Base-by-base conservation (phyloP, 306 rosid species). In the Bauhinia variegata region DNA sequence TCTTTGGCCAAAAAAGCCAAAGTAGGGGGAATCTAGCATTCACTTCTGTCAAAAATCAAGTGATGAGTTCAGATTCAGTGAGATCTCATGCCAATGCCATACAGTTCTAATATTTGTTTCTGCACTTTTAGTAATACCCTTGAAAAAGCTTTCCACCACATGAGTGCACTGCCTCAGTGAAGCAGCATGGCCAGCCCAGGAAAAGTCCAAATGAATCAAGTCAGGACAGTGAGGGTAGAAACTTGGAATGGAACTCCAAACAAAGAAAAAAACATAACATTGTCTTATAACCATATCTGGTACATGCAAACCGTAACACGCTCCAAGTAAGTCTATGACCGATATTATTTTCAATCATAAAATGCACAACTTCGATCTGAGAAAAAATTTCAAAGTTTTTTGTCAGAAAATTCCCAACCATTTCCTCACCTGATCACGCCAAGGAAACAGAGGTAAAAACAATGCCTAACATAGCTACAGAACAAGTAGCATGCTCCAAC, bases 381-480 rank as follows among this genome's bases (percentile, higher is more conserved):
- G 51, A 41, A n/a, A 54, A 46, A 51, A 1, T 33, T 34, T 43
- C 31, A 38, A n/a, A 16, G 16, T 46, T 46, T 47, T 7, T 2
- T 58, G 57, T 46, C 57, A 50, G 58, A 63, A 17, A 72, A 67
- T 56, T 72, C 30, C n/a, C 56, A 49, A 67, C 44, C 48, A 43
- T 52, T 48, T 52, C 72, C 28, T 17, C 57, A 31, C 37, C 48
- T 55, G 28, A 67, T 14, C 52, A 34, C 46, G 33, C 39, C 17
- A 10, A 30, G 30, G 13, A 65, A 54, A 59, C 28, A 19, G 7
- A 9, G 52, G 38, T 0, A 39, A 33, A 34, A 44, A 54, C 53
- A 46, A 47, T 6, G 18, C 59, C 28, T 23, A 23, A 23, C 28
- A 55, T 5, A 62, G 73, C 54, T 41, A 56, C 41, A 18, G 47